A percentile compares a stretch with the other conserved stretches of the same genome.
Conservation (phyloP, 768 basidiomycete species). For the Trametes sanguinea region DNA sequence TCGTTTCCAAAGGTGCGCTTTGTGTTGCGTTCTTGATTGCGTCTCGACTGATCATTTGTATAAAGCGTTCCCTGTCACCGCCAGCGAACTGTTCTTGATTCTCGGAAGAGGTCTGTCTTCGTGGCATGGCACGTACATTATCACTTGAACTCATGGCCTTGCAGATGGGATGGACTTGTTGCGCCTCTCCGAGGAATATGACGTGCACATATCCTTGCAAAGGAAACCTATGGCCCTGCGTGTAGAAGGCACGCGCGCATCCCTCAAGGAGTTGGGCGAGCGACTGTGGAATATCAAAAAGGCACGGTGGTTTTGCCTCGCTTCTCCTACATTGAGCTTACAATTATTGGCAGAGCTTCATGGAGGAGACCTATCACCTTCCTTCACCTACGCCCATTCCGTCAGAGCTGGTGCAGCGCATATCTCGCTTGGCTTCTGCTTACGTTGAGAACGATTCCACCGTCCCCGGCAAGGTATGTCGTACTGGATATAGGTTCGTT, state of each 20-base stretch:
- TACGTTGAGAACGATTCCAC: slow-evolving; percentile 55
- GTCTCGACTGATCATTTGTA: too few relatives aligned
- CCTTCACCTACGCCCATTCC: slow-evolving; percentile 48
- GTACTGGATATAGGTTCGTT: not conserved
- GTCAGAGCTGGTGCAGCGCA: slow-evolving; percentile 52
- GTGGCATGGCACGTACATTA: not conserved
- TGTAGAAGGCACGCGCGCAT: slow-evolving; percentile 57
- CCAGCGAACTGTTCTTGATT: slow-evolving; percentile 65
- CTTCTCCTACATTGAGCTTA: not conserved
- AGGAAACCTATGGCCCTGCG: slow-evolving; percentile 57
- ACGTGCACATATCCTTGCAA: slow-evolving; percentile 62
- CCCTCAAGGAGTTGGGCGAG: slow-evolving; percentile 49
- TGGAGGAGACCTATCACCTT: slow-evolving; percentile 41
- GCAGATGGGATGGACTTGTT: slow-evolving; percentile 67
- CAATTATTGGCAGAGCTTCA: slow-evolving; percentile 27
- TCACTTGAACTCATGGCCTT: slow-evolving; percentile 6
- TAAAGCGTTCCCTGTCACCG: slow-evolving; percentile 52
- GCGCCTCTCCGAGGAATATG: slow-evolving; percentile 57
- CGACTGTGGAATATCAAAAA: slow-evolving; percentile 51
- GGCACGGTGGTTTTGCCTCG: slow-evolving; percentile 38
- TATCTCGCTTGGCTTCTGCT: slow-evolving; percentile 70
- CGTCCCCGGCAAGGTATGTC: slow-evolving; percentile 44
- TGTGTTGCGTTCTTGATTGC: too few relatives aligned
- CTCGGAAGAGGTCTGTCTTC: slow-evolving; percentile 63
- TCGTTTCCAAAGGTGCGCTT: slow-evolving; percentile 46